Evolutionary conservation across 495 filamentous ascomycete genomes (phyloP), one percentile per base, ranked within the genome.

Genomic region (Chaetomium fimeti): DNA sequence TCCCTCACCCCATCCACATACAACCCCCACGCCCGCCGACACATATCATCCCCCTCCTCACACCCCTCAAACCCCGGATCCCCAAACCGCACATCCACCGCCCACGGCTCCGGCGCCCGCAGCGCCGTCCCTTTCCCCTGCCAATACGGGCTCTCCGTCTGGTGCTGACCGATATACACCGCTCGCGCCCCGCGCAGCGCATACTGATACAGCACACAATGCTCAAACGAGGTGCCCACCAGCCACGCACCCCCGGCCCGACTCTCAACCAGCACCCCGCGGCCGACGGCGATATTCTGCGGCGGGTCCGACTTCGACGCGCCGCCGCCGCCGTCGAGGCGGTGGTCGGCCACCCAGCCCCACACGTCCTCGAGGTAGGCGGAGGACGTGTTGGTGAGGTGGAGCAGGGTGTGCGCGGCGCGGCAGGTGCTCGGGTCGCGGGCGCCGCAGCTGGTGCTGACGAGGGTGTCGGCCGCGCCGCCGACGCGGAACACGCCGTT

Each of bases 101-200:
- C 43, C 69, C 65, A 73, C 36, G 68, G 72, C 47, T 51, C 63
- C n/a, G 68, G 68, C 22, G 72, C 72, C 25, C 64, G 76, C 57
- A 78, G 75, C 0, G 89, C 86, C 72, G 89, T 90, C 9, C 66
- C 64, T 12, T 42, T 25, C 42, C 83, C 77, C 75, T 91, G 89
- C 76, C 84, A 90, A 76, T 93, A 92, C 7, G 88, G 87, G 0
- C 84, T 85, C 69, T 93, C 89, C 13, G 88, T 84, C 70, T 92
- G 90, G 57, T 90, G 86, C 47, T 86, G 73, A 3, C 81, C 85
- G 69, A 87, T 82, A 74, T 85, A 89, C 56, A 90, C 77, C 68
- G 89, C 85, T 63, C 81, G 69, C 3, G 88, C 87, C 51, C 81
- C 81, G 58, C 79, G 70, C 53, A 91, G 72, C 60, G 89, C 78